Evolutionary conservation across 148 eudicot species (phyloP), one percentile per base, ranked within the genome.

Genomic region (Polygonum maritimum): DNA sequence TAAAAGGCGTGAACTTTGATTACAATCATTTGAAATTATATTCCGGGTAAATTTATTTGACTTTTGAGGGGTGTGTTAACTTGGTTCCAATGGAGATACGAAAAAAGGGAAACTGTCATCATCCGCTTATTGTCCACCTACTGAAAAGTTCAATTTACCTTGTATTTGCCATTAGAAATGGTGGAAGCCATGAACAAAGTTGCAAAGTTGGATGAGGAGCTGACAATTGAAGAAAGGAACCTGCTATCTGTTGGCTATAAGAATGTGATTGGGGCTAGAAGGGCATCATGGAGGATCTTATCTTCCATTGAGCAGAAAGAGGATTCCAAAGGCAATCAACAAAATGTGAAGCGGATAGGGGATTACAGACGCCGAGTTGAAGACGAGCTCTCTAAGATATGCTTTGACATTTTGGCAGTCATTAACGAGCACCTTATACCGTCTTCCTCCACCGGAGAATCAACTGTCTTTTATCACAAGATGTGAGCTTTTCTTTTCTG

Each of bases 271-370:
- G 86, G 86, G 48, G 58, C 77, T 1, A 74, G 81, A 39, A 78
- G 86, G 33, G 81, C 86, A 5, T 73, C 86, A 0, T 83, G 86
- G 83, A 9, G 83, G 11, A 83, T 83, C 15, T 44, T 83, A 18
- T 80, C 86, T 35, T 83, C 83, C 7, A 78, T 83, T 76, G 83
- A 78, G n/a, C 86, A 83, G 47, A 83, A 80, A 51, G 83, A 80
- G 57, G 83, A 76, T 71, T 72, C 79, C 14, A 80, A 74, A 55
- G 81, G 81, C 47, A 79, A 78, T 31, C 79, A 78, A 12, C 75
- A 75, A 73, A 75, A 83, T 73, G 79, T 40, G 31, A 80, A 39
- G 41, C 49, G 79, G 75, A 78, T 78, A 9, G 78, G 75, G 78
- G 72, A 72, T 22, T 83, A 80, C 11, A 69, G 79, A 26, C 54